Conservation (phyloP, 1,284 basidiomycete species). For the Austroboletus niveus region DNA sequence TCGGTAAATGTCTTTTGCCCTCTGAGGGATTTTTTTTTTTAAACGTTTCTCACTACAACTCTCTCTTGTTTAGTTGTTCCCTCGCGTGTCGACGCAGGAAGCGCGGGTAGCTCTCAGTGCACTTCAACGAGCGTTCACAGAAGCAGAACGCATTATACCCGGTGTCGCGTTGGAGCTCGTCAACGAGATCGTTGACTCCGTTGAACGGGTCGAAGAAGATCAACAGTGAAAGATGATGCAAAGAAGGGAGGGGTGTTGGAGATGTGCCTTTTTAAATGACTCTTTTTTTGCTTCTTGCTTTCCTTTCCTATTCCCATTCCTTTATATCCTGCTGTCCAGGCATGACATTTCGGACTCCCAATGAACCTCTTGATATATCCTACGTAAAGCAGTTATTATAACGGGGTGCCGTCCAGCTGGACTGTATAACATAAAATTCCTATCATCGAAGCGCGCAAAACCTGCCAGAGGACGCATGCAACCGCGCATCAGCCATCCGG, state of each 20-base stretch:
- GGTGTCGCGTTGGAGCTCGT: slow-evolving; percentile 80
- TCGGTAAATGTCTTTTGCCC: slow-evolving; percentile 52
- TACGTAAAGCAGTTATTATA: slow-evolving; percentile 18
- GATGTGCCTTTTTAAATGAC: background rate
- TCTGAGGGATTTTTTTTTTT: slow-evolving; percentile 1
- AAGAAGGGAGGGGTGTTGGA: background rate
- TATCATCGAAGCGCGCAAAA: slow-evolving; percentile 3
- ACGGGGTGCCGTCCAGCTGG: slow-evolving; percentile 13
- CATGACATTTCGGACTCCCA: slow-evolving; percentile 19
- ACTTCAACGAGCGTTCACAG: slow-evolving; percentile 86
- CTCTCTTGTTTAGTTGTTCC: slow-evolving; percentile 65
- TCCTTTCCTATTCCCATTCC: background rate
- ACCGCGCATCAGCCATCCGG: slow-evolving; percentile 17
- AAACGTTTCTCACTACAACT: no score
- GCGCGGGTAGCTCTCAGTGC: slow-evolving; percentile 81
- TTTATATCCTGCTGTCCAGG: slow-evolving; percentile 3
- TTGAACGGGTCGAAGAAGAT: slow-evolving; percentile 82
- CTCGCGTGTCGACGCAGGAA: slow-evolving; percentile 84
- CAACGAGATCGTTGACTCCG: slow-evolving; percentile 87
- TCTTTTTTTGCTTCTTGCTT: slow-evolving; percentile 15
- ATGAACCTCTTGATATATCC: slow-evolving; percentile 9
- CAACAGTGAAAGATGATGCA: slow-evolving; percentile 14
- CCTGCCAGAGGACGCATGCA: background rate
- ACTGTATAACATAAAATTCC: slow-evolving; percentile 23
- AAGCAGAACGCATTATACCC: slow-evolving; percentile 87